Evolutionary conservation across 805 yeast genomes (phyloP), one percentile per base, ranked within the genome.

Genomic region (Kregervanrija pseudodelftensis): DNA sequence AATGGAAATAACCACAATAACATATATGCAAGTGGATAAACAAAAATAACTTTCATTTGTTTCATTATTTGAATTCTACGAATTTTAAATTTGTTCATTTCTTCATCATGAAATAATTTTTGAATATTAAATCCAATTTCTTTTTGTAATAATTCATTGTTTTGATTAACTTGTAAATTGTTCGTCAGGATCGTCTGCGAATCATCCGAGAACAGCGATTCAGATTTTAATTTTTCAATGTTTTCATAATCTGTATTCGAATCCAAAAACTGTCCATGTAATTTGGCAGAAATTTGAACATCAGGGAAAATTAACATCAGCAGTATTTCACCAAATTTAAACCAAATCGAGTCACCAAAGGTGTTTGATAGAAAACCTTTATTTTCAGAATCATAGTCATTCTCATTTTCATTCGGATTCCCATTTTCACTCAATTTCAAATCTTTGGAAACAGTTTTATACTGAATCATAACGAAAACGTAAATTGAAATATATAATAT

Each of bases 1-100:
- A 86, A 75, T 2, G 96, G 96, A 51, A 85, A 81, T 15, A 82
- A 57, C 97, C 97, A 89, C 39, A 88, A 63, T 28, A 84, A 69
- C 46, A 87, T 70, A 61, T 87, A 89, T 2, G 95, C 83, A 36
- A 83, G 66, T 3, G 97, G 97, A 59, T 89, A 89, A 39, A 89
- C 71, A 62, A 89, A 87, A 40, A 89, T 82, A 31, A 82, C 72
- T 55, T 80, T 80, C 74, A 86, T 79, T 64, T 89, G 95, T 45
- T 80, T 79, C 58, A 82, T 79, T 41, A 89, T 85, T 49, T 76
- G 73, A 30, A 73, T 64, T 51, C 88, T 80, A 14, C 93, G 69
- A 34, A 72, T 66, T 47, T 82, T 74, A 60, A 87, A 80, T 47
- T 73, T 73, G 33, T 68, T 72, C 60, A 84, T 71, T 42, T 81